Base-by-base conservation (phyloP, 2,329 filamentous ascomycete genomes). In the Stagonosporopsis vannaccii region DNA sequence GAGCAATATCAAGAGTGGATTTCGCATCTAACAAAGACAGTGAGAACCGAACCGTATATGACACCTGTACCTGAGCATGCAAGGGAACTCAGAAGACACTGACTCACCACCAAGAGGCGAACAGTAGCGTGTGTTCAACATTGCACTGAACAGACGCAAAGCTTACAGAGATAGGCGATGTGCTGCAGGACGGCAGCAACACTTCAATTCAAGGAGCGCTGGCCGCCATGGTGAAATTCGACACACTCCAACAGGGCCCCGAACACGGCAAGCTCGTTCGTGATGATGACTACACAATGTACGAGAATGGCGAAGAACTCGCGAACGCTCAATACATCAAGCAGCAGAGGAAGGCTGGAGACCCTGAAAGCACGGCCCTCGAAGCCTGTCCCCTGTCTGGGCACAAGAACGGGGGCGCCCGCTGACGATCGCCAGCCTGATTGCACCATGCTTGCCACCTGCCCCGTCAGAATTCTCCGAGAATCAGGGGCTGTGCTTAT, bases 51-150 rank as follows among this genome's bases (percentile, higher is more conserved):
- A 11, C 4, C 35, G 20, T 19, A 37, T 20, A 17, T 19, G 8
- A 19, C 19, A 9, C 35, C 7, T 7, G 22, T 20, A n/a, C 6
- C 12, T 40, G 11, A n/a, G 19, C 33, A 39, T 39, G 37, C 35
- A 22, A 42, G 37, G 22, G 23, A 5, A 28, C 6, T 37, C 19
- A 44, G n/a, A 22, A 51, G 41, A 46, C 25, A 47, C 36, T 33
- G 36, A 47, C 37, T 43, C 53, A 43, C 48, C 30, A 56, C 30
- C 48, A 51, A 28, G 32, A 51, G 20, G 25, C 56, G 30, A 28
- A 42, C 30, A 15, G 50, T 58, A 60, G 54, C 54, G 48, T 55
- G 48, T 62, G 60, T 62, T 28, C 45, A 62, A 62, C 60, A 62
- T 62, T 40, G 55, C 58, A 62, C 60, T 58, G 45, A 51, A 13